Base-by-base conservation (phyloP, 2,329 filamentous ascomycete species). In the Colletotrichum scovillei region DNA sequence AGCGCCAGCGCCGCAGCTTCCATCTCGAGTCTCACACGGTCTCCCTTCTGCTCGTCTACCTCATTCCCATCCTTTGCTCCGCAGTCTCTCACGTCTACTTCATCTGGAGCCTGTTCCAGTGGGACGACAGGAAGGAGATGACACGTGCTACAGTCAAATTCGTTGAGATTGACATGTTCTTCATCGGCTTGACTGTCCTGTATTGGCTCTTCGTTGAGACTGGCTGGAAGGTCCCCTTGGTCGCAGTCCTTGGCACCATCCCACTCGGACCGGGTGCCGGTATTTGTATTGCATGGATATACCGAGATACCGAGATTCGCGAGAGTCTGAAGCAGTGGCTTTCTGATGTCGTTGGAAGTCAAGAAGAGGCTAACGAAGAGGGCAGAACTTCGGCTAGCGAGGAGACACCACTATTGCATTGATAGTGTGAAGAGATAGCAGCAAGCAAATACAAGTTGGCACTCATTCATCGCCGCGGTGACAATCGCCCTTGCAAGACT, bases 161-260 rank as follows among this genome's bases (percentile, higher is more conserved):
- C 65, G 82, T 89, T 66, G 82, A 85, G 77, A 84, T 89, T 59
- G 84, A 89, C 73, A 74, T 82, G 6, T 78, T 83, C 28, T 88
- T 86, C 74, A 80, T 88, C 57, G 81, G 79, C 2, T 79, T 85
- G 75, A 88, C 87, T 1, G 84, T 88, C 5, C 74, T 89, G 38
- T 89, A 89, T 78, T 89, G 88, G 87, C 79, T 89, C 42, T 78
- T 88, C 52, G 85, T 87, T 19, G 88, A 89, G 78, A 84, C 85
- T 0, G 87, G 87, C 22, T 84, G 84, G 83, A 78, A 79, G 38
- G 82, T 80, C 22, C 83, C 81, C 4, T 74, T 81, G 9, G 81
- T 79, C 5, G 82, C 80, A 65, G 60, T 80, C 8, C 78, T 71
- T 19, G 76, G 78, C 3, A 78, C 79, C 3, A 66, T 81, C 22